Evolutionary conservation across 306 rosid species (phyloP), one percentile per base, ranked within the genome.

Genomic region (Hippophae rhamnoides): DNA sequence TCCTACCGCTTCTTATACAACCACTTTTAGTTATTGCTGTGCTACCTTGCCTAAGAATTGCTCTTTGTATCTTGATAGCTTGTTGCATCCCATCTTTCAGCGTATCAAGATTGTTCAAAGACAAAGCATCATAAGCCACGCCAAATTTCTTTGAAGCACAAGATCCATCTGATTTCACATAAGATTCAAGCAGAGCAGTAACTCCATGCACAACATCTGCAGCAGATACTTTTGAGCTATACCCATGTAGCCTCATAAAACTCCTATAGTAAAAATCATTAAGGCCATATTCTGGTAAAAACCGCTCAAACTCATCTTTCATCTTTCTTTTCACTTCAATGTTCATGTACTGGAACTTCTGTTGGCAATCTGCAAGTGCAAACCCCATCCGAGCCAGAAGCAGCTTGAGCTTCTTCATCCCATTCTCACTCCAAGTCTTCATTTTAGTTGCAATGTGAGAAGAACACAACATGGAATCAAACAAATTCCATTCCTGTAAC

Each of bases 141-240:
- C 87, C 83, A 38, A 86, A 92, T 65, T 92, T 88, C 70, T 72
- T 82, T 27, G 95, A 86, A 64, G 89, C 96, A 76, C 93, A 78
- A 26, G 93, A 76, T 27, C 93, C 93, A 61, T 83, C 93, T 0
- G 96, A 65, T 65, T 72, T 80, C 53, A 80, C 83, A 64, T 80
- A 92, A 6, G 96, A 92, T 55, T 92, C 99, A 3, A 92, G 89
- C 81, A 88, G 66, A 0, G 99, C 99, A 11, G 99, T 92, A 23
- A 92, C 95, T 6, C 99, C 99, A 56, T 80, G 85, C n/a, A 92
- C 99, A 56, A 92, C 97, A 74, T 92, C 99, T 11, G 99, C 99
- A n/a, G 99, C 99, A 9, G 99, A 88, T 9, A 92, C 82, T 69
- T 70, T 92, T 13, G 96, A 88, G 67, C 84, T 83, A 63, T 92